Evolutionary conservation across 805 yeast genomes (phyloP), one percentile per base, ranked within the genome.

Genomic region (Saccharomyces paradoxus): DNA sequence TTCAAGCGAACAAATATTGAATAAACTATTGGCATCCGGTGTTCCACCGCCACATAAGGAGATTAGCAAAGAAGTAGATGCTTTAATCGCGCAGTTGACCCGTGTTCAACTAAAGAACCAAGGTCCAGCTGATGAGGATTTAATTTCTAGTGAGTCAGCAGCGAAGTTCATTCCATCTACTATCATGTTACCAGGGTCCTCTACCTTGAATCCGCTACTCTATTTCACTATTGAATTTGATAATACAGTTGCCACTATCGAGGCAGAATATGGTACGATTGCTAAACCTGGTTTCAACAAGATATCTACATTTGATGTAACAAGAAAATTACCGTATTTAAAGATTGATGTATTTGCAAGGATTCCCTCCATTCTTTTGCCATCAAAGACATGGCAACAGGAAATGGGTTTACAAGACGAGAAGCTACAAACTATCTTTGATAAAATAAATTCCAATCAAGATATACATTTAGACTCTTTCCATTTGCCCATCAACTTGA

Each of bases 181-280:
- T 47, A 74, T 81, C 48, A 72, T 81, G 50, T 73, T 81, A 48
- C 84, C 87, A 14, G 78, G 79, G 30, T 66, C 83, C 60, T 76
- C 76, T 51, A 72, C 78, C 37, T 77, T 81, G 58, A 82, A 82
- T 60, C 81, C 94, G 17, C 77, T 96, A 56, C 78, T 94, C 41
- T 89, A 88, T 70, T 79, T 91, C 64, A 89, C 96, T 1, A 77
- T 94, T 48, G 99, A 94, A 71, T 92, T 90, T 67, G 99, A 94
- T 72, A 94, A 94, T 71, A 89, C 92, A 51, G 94, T 91, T 60
- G 86, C 94, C 59, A 80, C 90, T 14, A 83, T 92, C 51, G 96
- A 90, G 61, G 94, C 98, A 2, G 81, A 84, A 29, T 81, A 87
- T 52, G 97, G 96, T 44, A 81, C 96, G 0, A 82, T 89, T 56